phyloP scores from a whole-genome alignment of 75 land plant genomes.

The Isoetes taiwanensis region DNA sequence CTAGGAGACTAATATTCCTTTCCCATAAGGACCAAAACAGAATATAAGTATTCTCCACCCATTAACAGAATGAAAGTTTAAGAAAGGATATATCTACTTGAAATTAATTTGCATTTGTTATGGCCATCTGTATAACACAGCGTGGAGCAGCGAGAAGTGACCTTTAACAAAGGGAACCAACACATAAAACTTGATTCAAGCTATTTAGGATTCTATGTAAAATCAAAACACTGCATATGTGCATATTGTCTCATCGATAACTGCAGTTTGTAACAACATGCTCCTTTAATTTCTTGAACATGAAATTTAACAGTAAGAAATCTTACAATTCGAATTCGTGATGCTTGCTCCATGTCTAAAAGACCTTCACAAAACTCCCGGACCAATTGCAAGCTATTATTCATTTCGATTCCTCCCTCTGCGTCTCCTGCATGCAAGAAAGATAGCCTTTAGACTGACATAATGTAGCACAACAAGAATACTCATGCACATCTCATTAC shows the following conservation, averaged over 20 bases:
- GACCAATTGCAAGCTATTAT: conserved; percentile 69
- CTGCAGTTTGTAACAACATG: not conserved
- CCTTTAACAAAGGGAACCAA: too few relatives aligned
- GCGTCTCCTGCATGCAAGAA: conserved; percentile 55
- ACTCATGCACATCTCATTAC: conserved; percentile 17
- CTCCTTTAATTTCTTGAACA: not conserved
- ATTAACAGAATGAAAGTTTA: too few relatives aligned
- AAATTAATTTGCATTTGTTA: too few relatives aligned
- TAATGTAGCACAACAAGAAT: not conserved
- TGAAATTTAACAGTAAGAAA: not conserved
- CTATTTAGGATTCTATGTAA: too few relatives aligned
- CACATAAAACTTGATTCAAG: too few relatives aligned
- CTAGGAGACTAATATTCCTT: too few relatives aligned
- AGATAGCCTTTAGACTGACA: not conserved
- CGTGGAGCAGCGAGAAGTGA: too few relatives aligned
- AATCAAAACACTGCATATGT: not conserved
- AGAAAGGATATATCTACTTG: too few relatives aligned
- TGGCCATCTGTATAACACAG: too few relatives aligned
- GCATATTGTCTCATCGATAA: not conserved
- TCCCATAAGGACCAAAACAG: too few relatives aligned
- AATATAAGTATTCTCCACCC: too few relatives aligned
- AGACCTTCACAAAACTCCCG: conserved; percentile 61
- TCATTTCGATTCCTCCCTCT: conserved; percentile 98
- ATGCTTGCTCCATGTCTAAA: conserved; percentile 44
- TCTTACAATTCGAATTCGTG: conserved; percentile 69